Conservation (phyloP, 345 rosid species). For the Gossypium herbaceum region DNA sequence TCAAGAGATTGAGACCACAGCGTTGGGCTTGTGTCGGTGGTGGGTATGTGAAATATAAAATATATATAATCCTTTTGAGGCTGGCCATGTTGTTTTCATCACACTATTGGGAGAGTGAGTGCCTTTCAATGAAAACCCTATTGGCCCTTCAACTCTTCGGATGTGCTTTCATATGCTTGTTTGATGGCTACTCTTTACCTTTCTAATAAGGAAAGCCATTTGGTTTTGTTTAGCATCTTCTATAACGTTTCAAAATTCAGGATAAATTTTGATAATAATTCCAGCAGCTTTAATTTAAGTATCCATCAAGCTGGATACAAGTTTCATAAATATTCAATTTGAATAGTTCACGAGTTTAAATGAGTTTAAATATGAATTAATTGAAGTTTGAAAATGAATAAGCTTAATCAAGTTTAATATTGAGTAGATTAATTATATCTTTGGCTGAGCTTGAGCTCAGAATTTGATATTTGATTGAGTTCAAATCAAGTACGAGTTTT, state of each 20-base stretch:
- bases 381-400: no score
- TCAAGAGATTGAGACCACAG: neutral
- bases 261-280: no score
- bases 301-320: no score
- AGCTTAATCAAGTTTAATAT: no score
- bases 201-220: neutral
- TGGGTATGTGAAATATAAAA: neutral
- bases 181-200: neutral
- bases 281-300: no score
- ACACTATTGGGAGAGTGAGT: neutral
- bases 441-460: no score
- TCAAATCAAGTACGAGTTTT: no score
- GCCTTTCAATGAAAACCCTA: neutral
- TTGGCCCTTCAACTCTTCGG: neutral
- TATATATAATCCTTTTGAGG: neutral
- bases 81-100: neutral
- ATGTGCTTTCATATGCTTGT: neutral
- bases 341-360: no score
- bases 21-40: slow-evolving; percentile 11
- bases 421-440: no score
- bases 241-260: neutral
- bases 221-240: neutral
- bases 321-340: no score
- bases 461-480: no score
- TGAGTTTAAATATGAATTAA: no score